Evolutionary conservation across 129 eudicot genomes (phyloP).

Genomic region (Flaveria robusta): DNA sequence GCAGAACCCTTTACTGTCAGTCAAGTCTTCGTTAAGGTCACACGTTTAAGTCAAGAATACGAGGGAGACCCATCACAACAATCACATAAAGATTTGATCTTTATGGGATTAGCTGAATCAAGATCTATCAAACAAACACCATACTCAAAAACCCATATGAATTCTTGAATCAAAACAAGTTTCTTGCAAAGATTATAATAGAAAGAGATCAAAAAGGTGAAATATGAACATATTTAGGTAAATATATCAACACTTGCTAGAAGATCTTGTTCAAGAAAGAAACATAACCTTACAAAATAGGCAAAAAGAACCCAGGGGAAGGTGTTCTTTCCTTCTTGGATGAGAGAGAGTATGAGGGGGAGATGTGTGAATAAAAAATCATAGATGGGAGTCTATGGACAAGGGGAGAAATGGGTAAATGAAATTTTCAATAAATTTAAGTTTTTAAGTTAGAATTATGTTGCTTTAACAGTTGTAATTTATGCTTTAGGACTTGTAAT

Average conservation of each 20-base stretch:
- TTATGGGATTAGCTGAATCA: constrained; percentile 17
- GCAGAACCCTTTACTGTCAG: not conserved
- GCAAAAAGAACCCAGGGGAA: constrained; percentile 35
- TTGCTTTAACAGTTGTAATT: constrained; percentile 17
- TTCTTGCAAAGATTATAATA: not conserved
- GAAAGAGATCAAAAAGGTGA: constrained; percentile 20
- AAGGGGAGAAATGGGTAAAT: constrained; percentile 22
- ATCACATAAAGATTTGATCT: constrained; percentile 15
- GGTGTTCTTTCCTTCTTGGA: constrained; percentile 36
- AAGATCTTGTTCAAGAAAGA: constrained; percentile 36
- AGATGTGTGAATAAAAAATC: constrained; percentile 18
- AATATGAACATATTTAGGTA: constrained; percentile 17
- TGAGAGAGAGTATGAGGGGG: constrained; percentile 13
- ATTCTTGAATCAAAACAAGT: constrained; percentile 30
- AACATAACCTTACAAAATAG: constrained; percentile 37
- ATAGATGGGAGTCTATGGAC: constrained; percentile 27
- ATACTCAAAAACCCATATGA: constrained; percentile 22
- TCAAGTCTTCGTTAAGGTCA: not conserved
- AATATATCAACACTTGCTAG: constrained; percentile 25
- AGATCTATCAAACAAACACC: constrained; percentile 28
- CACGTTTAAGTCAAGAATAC: not conserved
- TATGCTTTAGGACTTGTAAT: constrained; percentile 29
- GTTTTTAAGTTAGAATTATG: constrained; percentile 1
- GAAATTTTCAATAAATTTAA: constrained; percentile 17
- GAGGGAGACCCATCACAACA: not conserved